Evolutionary conservation across 192 early-diverging fungal species (phyloP), one percentile per base, ranked within the genome.

Genomic region (Pilobolus umbonatus): DNA sequence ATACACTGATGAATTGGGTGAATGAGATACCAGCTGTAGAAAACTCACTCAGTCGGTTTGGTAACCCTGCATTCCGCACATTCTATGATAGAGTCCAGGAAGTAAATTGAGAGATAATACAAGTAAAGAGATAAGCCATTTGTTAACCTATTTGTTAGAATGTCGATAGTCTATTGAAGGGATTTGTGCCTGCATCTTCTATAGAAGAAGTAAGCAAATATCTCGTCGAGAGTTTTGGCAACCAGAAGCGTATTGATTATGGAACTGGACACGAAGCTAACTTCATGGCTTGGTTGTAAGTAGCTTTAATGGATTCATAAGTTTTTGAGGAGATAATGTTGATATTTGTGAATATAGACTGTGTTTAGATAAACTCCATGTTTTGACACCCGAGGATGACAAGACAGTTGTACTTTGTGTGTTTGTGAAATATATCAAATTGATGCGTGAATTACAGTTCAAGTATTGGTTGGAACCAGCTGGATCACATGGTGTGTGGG

Each of bases 401-500:
- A 76, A 75, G 10, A 87, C 92, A 0, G 54, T 96, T 4, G 88
- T 94, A 2, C 71, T 95, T 42, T 73, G 78, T 29, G 82, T 94
- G 17, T 92, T 94, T 69, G 75, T 77, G 52, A 80, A 71, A 54
- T 98, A 98, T 67, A 84, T 98, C 36, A 69, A 74, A 0, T 71
- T 97, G 15, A 95, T 97, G 91, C 83, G 95, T 14, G 82, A 83
- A 51, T 67, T 98, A 32, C 95, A 97, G 64, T 82, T 88, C 65
- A 77, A 75, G 24, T 98, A 98, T 78, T 94, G 91, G 89, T 77
- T 98, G 19, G 96, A 98, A 64, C 96, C 96, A 11, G 96, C 96
- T 28, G 96, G 96, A 8, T 89, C 86, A 11, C 96, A 98, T 57
- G 96, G 96, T 51, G 96, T 98, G n/a, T 98, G 96, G 96, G 96